Percentiles rank a stretch among this genome's conserved stretches.
Evolutionary conservation across 257 asterid genomes (phyloP).

Genomic region (Gentiana macrophylla): DNA sequence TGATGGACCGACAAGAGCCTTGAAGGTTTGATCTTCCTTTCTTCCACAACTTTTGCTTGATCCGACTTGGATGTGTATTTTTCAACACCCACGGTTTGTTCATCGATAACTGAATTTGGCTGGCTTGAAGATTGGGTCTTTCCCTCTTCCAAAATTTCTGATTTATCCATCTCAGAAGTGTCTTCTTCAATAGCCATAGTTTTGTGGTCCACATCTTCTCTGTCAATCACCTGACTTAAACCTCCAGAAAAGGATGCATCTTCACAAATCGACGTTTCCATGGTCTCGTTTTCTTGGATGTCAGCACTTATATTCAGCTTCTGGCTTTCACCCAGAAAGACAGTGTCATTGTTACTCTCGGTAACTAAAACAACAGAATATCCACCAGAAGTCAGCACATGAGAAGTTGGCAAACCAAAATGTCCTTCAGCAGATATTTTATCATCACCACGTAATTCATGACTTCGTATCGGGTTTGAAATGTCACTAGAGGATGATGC

Average conservation of each 20-base stretch:
- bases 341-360: conserved; percentile 11
- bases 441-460: not conserved
- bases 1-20: conserved; percentile 33
- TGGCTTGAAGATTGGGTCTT: conserved; percentile 14
- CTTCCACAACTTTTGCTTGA: conserved; percentile 20
- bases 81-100: conserved; percentile 18
- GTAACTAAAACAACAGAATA: conserved; percentile 8
- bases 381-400: conserved; percentile 5
- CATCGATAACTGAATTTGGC: conserved; percentile 26
- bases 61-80: conserved; percentile 32
- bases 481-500: conserved; percentile 5
- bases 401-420: not conserved
- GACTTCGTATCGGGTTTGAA: conserved; percentile 1
- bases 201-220: conserved; percentile 17
- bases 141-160: conserved; percentile 27
- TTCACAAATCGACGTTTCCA: conserved; percentile 8
- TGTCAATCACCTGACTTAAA: conserved; percentile 14
- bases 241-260: conserved; percentile 8
- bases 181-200: conserved; percentile 16
- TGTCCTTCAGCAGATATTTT: conserved; percentile 1
- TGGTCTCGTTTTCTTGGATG: conserved; percentile 9
- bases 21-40: conserved; percentile 2
- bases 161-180: not conserved
- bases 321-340: conserved; percentile 12
- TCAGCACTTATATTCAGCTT: conserved; percentile 1